phyloP scores from a whole-genome alignment of 2,329 filamentous ascomycete species.

The Fusarium lateritium region DNA sequence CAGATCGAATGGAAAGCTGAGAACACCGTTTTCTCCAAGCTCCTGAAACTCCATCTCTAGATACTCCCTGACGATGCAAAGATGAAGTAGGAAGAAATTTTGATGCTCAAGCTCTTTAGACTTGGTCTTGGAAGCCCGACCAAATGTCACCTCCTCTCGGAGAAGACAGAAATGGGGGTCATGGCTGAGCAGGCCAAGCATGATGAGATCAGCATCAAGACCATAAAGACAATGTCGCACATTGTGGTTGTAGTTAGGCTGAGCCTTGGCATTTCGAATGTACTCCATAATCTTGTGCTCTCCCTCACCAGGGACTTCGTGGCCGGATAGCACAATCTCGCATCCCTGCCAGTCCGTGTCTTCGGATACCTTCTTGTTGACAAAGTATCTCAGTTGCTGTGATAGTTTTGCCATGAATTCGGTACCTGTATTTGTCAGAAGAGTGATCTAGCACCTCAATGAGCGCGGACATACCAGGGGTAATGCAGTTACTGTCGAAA shows the following conservation, averaged over 20 bases:
- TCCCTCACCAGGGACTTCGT: slow-evolving; percentile 97
- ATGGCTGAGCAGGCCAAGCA: slow-evolving; percentile 96
- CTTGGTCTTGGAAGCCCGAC: slow-evolving; percentile 87
- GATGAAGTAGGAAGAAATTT: slow-evolving; percentile 97
- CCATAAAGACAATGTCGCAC: slow-evolving; percentile 97
- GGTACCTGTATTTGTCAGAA: slow-evolving; percentile 67
- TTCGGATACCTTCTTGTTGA: slow-evolving; percentile 98
- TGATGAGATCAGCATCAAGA: slow-evolving; percentile 97
- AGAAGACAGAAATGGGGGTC: slow-evolving; percentile 98
- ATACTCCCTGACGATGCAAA: slow-evolving; percentile 98
- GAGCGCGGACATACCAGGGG: slow-evolving; percentile 72
- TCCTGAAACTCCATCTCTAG: slow-evolving; percentile 97
- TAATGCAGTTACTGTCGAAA: slow-evolving; percentile 99
- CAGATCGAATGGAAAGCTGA: slow-evolving; percentile 89
- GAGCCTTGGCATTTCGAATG: slow-evolving; percentile 96
- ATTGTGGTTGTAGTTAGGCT: slow-evolving; percentile 92
- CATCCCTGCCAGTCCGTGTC: slow-evolving; percentile 98
- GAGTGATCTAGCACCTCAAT: background rate
- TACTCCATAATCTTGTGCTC: slow-evolving; percentile 99
- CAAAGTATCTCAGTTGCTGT: slow-evolving; percentile 95
- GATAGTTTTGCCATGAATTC: slow-evolving; percentile 98
- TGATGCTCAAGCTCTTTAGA: slow-evolving; percentile 98
- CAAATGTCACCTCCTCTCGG: slow-evolving; percentile 98
- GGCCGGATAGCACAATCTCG: slow-evolving; percentile 95
- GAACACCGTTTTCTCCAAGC: slow-evolving; percentile 78